phyloP scores from a whole-genome alignment of 2,329 filamentous ascomycete genomes.

The Parastagonospora nodorum region DNA sequence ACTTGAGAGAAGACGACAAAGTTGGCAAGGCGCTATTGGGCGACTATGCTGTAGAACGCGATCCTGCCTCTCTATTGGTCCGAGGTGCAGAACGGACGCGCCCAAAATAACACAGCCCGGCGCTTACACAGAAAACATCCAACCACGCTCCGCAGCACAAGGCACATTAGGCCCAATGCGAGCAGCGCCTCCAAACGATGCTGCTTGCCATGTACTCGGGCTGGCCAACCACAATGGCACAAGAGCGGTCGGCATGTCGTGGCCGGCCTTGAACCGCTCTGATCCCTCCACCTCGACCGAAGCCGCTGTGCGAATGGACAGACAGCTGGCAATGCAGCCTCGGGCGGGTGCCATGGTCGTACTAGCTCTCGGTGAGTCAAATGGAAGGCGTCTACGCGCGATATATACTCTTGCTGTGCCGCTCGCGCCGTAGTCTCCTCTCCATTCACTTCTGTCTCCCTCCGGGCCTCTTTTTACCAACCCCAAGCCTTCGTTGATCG shows the following conservation, averaged over 20 bases:
- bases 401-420: conserved; percentile 41
- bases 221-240: conserved; percentile 34
- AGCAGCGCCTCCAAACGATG: conserved; percentile 22
- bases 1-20: conserved; percentile 1
- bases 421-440: conserved; percentile 34
- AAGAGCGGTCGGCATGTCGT: conserved; percentile 36
- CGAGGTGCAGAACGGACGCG: conserved; percentile 19
- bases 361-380: conserved; percentile 27
- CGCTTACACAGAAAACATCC: conserved; percentile 38
- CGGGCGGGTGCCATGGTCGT: conserved; percentile 33
- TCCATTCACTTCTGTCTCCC: conserved; percentile 44
- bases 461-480: conserved; percentile 31
- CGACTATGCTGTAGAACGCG: conserved; percentile 30
- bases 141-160: conserved; percentile 34
- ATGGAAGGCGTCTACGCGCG: conserved; percentile 36
- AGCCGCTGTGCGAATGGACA: conserved; percentile 34
- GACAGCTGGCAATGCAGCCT: conserved; percentile 35
- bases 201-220: conserved; percentile 16
- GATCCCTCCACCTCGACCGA: conserved; percentile 28
- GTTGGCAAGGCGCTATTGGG: conserved; percentile 29
- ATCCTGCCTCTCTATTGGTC: conserved; percentile 32
- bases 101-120: conserved; percentile 39
- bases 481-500: conserved; percentile 52
- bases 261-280: conserved; percentile 44
- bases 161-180: conserved; percentile 28